Percentiles rank a stretch among this genome's conserved stretches.
phyloP scores from a whole-genome alignment of 306 rosid species.

The Cercis canadensis region DNA sequence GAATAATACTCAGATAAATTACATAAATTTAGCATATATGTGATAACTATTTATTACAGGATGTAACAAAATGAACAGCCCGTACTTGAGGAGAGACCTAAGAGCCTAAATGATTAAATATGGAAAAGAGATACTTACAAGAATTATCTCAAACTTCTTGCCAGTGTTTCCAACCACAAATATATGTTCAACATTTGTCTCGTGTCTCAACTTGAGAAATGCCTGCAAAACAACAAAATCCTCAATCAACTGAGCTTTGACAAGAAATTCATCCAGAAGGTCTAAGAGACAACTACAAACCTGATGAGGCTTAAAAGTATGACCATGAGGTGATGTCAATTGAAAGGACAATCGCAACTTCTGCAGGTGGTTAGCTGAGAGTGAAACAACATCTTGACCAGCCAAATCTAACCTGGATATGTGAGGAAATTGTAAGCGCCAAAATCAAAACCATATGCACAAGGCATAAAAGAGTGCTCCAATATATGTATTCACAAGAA shows the following conservation, averaged over 20 bases:
- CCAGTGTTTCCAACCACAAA: conserved; percentile 81
- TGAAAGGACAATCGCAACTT: conserved; percentile 83
- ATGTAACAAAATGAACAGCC: conserved; percentile 2
- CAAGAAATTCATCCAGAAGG: conserved; percentile 34
- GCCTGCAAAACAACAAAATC: conserved; percentile 67
- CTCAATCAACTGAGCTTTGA: conserved; percentile 44
- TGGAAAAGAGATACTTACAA: conserved; percentile 67
- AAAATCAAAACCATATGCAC: conserved; percentile 8
- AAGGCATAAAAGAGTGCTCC: too few species aligned
- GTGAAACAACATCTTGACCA: conserved; percentile 62
- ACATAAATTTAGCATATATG: neutral
- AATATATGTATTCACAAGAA: too few species aligned
- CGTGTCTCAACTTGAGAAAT: conserved; percentile 85
- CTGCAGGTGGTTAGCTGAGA: conserved; percentile 96
- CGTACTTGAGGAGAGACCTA: conserved; percentile 3
- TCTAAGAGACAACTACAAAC: conserved; percentile 51
- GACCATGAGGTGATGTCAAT: conserved; percentile 74
- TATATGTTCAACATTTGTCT: conserved; percentile 80
- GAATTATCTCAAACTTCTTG: conserved; percentile 78
- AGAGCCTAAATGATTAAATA: conserved; percentile 17
- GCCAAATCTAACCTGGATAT: conserved; percentile 78
- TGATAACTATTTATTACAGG: conserved; percentile 18
- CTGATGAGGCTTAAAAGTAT: conserved; percentile 90
- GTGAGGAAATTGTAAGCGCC: conserved; percentile 26
- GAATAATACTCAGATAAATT: neutral